phyloP scores from a whole-genome alignment of 2,329 filamentous ascomycete species.

The Diaporthe longicolla region DNA sequence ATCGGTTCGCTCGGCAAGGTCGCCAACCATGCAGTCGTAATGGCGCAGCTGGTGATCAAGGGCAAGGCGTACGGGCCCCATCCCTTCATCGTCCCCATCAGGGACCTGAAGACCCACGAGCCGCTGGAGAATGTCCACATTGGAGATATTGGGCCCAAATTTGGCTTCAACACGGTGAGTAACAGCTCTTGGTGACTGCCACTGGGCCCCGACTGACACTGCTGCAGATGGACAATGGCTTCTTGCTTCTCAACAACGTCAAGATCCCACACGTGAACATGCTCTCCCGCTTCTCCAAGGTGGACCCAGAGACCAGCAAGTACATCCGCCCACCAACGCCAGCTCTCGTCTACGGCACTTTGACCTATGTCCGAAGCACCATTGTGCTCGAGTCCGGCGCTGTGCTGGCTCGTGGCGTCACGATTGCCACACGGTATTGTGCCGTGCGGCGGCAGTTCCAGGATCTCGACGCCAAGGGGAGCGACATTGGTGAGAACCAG shows the following conservation, averaged over 20 bases:
- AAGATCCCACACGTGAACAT: conserved; percentile 82
- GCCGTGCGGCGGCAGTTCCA: conserved; percentile 84
- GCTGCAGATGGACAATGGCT: conserved; percentile 80
- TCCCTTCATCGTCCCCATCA: conserved; percentile 82
- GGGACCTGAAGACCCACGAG: conserved; percentile 78
- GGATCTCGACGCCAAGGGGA: conserved; percentile 74
- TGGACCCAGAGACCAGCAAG: conserved; percentile 77
- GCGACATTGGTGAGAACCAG: conserved; percentile 74
- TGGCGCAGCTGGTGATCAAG: conserved; percentile 80
- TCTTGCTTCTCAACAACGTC: conserved; percentile 81
- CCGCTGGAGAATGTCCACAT: conserved; percentile 79
- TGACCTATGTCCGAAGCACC: conserved; percentile 81
- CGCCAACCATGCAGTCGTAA: conserved; percentile 83
- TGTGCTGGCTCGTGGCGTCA: conserved; percentile 81
- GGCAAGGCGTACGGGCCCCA: conserved; percentile 81
- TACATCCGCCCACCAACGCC: conserved; percentile 78
- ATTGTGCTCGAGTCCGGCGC: conserved; percentile 82
- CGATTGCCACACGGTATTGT: conserved; percentile 82
- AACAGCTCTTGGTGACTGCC: accelerated
- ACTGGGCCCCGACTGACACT: background rate
- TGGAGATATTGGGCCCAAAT: conserved; percentile 86
- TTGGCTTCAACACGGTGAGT: conserved; percentile 77
- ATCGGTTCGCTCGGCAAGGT: conserved; percentile 83
- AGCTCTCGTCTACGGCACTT: conserved; percentile 79
- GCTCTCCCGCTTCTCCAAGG: conserved; percentile 78